Evolutionary conservation across 169 alveolate species (phyloP).

Genomic region (Plasmodium yoelii): DNA sequence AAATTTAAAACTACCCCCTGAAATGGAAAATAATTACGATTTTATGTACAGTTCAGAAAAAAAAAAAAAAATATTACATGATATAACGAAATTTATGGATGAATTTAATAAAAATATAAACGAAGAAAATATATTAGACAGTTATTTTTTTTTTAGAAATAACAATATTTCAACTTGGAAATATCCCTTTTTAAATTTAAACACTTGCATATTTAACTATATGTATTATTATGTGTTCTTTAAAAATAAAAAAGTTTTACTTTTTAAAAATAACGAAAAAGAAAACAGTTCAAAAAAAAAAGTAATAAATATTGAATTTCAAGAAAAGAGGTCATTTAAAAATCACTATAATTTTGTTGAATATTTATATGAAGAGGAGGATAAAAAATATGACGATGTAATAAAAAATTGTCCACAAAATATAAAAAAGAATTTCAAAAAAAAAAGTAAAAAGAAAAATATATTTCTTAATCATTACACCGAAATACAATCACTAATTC

Average conservation of each 20-base stretch:
- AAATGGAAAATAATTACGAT: background rate
- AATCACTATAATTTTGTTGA: conserved; percentile 39
- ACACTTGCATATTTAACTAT: conserved; percentile 53
- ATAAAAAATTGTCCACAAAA: background rate
- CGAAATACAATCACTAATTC: conserved; percentile 25
- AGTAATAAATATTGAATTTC: background rate
- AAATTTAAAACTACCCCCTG: background rate
- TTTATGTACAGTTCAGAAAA: background rate
- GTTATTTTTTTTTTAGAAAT: background rate
- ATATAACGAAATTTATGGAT: background rate
- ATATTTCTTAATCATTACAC: conserved; percentile 11
- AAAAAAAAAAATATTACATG: background rate
- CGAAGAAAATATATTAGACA: conserved; percentile 1
- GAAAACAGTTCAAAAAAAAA: background rate
- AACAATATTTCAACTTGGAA: conserved; percentile 2
- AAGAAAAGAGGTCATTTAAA: background rate
- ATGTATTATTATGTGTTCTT: conserved; percentile 63
- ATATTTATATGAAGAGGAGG: conserved; percentile 44
- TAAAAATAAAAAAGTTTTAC: conserved; percentile 8
- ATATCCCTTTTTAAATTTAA: conserved; percentile 74
- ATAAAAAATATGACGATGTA: background rate
- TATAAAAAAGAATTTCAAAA: conserved; percentile 5
- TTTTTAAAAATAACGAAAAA: background rate
- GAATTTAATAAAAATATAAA: conserved; percentile 7
- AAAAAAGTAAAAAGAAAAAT: conserved; percentile 12